Evolutionary conservation across 2,329 filamentous ascomycete species (phyloP).

Genomic region (Pseudogymnoascus sp.): DNA sequence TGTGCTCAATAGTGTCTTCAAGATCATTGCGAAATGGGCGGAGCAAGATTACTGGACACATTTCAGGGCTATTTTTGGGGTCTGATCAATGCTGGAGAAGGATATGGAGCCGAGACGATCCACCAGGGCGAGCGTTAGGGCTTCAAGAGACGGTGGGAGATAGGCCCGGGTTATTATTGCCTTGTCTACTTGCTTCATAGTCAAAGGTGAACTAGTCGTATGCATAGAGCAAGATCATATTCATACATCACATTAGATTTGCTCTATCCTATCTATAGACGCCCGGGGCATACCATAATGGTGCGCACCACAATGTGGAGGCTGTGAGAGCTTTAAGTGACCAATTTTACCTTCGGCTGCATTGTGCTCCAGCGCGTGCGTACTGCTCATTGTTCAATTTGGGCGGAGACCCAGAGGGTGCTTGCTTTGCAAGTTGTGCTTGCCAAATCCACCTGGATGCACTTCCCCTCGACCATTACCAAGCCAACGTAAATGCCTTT

Average conservation of each 20-base stretch:
- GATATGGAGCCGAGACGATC: too few species aligned
- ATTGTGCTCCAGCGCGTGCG: conserved; percentile 16
- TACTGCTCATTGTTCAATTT: too few species aligned
- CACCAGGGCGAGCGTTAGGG: too few species aligned
- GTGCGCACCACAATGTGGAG: not conserved
- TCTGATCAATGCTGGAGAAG: not conserved
- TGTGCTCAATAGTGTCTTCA: not conserved
- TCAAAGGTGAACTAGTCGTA: not conserved
- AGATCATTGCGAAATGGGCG: not conserved
- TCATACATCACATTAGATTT: not conserved
- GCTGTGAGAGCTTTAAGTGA: not conserved
- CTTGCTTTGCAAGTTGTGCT: too few species aligned
- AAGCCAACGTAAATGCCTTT: too few species aligned
- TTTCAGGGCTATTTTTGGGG: not conserved
- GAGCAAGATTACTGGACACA: not conserved
- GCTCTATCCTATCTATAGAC: not conserved
- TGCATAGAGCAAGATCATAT: not conserved
- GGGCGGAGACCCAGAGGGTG: too few species aligned
- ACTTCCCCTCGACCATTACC: too few species aligned
- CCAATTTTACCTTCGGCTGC: not conserved
- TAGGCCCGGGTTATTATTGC: not conserved
- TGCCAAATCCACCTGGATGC: too few species aligned
- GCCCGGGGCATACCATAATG: not conserved
- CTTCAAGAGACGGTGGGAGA: not conserved
- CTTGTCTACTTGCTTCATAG: not conserved